Evolutionary conservation across 129 eudicot genomes (phyloP).

Genomic region (Flaveria ramosissima): DNA sequence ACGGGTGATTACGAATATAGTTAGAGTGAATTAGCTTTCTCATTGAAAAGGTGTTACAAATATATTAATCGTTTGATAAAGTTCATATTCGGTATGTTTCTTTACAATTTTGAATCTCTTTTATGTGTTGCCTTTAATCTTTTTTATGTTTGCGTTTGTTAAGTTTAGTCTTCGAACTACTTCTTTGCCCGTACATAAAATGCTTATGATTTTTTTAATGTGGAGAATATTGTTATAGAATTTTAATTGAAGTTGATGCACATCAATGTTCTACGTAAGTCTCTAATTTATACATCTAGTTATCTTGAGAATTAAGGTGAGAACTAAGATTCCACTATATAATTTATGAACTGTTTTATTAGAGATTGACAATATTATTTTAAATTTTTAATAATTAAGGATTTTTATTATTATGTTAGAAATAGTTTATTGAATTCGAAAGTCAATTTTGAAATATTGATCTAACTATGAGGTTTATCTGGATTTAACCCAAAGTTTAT

Average conservation of each 20-base stretch:
- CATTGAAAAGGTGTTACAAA: neutral
- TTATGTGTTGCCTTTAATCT: neutral
- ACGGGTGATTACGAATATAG: neutral
- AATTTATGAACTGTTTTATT: too few species aligned
- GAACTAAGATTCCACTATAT: too few species aligned
- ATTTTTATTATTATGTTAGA: too few species aligned
- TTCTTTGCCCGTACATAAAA: neutral
- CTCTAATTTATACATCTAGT: too few species aligned
- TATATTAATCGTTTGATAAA: neutral
- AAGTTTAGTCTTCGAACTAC: neutral
- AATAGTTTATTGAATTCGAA: neutral
- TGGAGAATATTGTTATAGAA: neutral
- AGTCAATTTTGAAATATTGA: neutral
- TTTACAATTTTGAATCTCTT: neutral
- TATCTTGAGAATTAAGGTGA: too few species aligned
- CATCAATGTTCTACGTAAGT: neutral
- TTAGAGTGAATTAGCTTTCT: neutral
- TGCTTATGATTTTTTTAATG: neutral
- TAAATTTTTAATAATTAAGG: too few species aligned
- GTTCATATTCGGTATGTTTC: neutral
- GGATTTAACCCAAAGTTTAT: neutral
- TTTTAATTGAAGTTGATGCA: neutral
- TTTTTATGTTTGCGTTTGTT: neutral
- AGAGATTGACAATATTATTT: too few species aligned
- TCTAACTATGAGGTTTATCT: neutral